Evolutionary conservation across 2,329 filamentous ascomycete genomes (phyloP).

Genomic region (Paracorniculantispora psalliotae): DNA sequence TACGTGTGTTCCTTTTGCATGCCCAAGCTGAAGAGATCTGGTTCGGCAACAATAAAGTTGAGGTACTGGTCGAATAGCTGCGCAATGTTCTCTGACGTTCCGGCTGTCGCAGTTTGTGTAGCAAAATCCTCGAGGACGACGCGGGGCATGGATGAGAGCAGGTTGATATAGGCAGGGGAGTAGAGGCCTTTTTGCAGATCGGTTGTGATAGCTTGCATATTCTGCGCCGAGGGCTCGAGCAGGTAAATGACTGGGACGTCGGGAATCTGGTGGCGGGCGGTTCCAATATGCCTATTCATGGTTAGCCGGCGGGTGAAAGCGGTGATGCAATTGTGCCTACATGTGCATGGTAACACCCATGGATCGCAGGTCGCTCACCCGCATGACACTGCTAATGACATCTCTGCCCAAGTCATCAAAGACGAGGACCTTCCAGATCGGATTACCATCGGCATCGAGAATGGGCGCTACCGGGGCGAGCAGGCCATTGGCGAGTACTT

Average conservation of each 20-base stretch:
- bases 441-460: slow-evolving; percentile 79
- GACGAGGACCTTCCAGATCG: slow-evolving; percentile 95
- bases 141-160: slow-evolving; percentile 86
- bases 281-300: slow-evolving; percentile 64
- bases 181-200: slow-evolving; percentile 88
- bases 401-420: slow-evolving; percentile 90
- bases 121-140: slow-evolving; percentile 93
- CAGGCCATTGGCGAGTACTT: slow-evolving; percentile 58
- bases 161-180: slow-evolving; percentile 92
- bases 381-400: slow-evolving; percentile 92
- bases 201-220: slow-evolving; percentile 75
- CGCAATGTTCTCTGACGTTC: slow-evolving; percentile 82
- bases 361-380: slow-evolving; percentile 85
- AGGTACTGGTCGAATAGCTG: slow-evolving; percentile 96
- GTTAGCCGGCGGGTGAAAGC: neutral
- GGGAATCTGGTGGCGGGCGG: slow-evolving; percentile 80
- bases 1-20: slow-evolving; percentile 90
- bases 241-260: slow-evolving; percentile 96
- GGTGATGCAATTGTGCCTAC: slow-evolving; percentile 42
- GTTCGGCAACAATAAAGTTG: slow-evolving; percentile 94
- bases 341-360: slow-evolving; percentile 97
- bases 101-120: slow-evolving; percentile 74
- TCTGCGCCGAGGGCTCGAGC: slow-evolving; percentile 79
- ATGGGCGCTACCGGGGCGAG: slow-evolving; percentile 70
- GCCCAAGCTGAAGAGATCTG: slow-evolving; percentile 89